phyloP scores from a whole-genome alignment of 2,329 filamentous ascomycete species.

The Stachybotrys echinatus region DNA sequence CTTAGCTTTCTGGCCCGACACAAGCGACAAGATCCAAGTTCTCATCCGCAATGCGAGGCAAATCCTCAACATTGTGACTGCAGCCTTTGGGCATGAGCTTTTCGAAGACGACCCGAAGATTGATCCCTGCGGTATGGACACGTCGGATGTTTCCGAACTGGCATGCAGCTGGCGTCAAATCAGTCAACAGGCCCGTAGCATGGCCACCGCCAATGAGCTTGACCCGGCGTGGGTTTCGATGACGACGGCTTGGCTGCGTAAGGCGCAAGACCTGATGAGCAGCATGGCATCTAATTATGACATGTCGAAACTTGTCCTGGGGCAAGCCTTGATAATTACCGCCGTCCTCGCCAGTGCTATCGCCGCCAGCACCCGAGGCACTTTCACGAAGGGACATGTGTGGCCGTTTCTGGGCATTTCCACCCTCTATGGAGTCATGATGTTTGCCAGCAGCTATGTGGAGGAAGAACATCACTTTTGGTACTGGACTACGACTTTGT shows the following conservation, averaged over 20 bases:
- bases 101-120: constrained; percentile 27
- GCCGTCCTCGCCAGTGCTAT: constrained; percentile 18
- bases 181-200: constrained; percentile 13
- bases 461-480: constrained; percentile 99
- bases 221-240: constrained; percentile 34
- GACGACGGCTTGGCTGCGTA: constrained; percentile 58
- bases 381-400: constrained; percentile 13
- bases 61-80: constrained; percentile 69
- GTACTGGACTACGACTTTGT: constrained; percentile 82
- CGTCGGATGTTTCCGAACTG: constrained; percentile 47
- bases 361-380: constrained; percentile 8
- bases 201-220: constrained; percentile 17
- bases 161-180: constrained; percentile 62
- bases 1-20: constrained; percentile 62
- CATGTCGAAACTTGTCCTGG: constrained; percentile 53
- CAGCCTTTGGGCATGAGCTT: constrained; percentile 56
- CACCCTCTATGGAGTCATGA: constrained; percentile 71
- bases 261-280: constrained; percentile 76
- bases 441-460: constrained; percentile 97
- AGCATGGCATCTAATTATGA: constrained; percentile 92
- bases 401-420: constrained; percentile 46
- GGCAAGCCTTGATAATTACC: constrained; percentile 30
- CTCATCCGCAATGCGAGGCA: constrained; percentile 76
- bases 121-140: constrained; percentile 30
- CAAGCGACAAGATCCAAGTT: constrained; percentile 56